A percentile compares a stretch with the other conserved stretches of the same genome.
phyloP scores from a whole-genome alignment of 1,284 basidiomycete species.

The Cutaneotrichosporon sp. region DNA sequence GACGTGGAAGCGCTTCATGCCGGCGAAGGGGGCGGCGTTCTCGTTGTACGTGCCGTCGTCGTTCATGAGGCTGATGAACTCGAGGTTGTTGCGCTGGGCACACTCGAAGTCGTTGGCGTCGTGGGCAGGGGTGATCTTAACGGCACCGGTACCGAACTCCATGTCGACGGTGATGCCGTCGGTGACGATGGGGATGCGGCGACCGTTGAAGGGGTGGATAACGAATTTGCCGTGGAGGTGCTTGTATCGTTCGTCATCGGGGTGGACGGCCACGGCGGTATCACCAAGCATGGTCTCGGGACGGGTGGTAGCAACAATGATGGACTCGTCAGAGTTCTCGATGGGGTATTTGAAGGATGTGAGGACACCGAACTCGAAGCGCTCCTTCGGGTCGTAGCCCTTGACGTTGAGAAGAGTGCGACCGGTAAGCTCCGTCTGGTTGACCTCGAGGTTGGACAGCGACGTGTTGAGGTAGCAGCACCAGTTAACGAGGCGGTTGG shows the following conservation, averaged over 20 bases:
- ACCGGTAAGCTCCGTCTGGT: slow-evolving; percentile 86
- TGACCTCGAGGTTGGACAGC: slow-evolving; percentile 94
- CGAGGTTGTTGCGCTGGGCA: slow-evolving; percentile 78
- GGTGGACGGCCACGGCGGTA: slow-evolving; percentile 95
- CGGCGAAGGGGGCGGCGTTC: slow-evolving; percentile 81
- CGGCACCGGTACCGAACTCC: slow-evolving; percentile 95
- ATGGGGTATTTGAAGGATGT: slow-evolving; percentile 92
- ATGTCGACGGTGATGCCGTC: slow-evolving; percentile 87
- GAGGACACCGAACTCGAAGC: slow-evolving; percentile 95
- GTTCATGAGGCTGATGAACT: slow-evolving; percentile 93
- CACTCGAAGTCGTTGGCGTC: slow-evolving; percentile 98
- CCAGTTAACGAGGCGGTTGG: slow-evolving; percentile 98
- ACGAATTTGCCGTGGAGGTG: slow-evolving; percentile 94
- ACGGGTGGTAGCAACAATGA: slow-evolving; percentile 94
- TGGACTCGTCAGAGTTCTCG: slow-evolving; percentile 74
- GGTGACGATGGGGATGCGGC: slow-evolving; percentile 82
- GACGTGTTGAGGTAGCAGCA: slow-evolving; percentile 95
- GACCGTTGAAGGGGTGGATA: slow-evolving; percentile 81
- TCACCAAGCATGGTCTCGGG: slow-evolving; percentile 99
- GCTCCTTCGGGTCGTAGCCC: slow-evolving; percentile 89
- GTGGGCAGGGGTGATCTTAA: slow-evolving; percentile 99
- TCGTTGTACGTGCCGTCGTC: slow-evolving; percentile 96
- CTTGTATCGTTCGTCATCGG: slow-evolving; percentile 88
- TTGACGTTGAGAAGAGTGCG: slow-evolving; percentile 85
- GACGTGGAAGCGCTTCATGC: slow-evolving; percentile 95